Percentiles rank a stretch among this genome's conserved stretches.
Conservation (phyloP, 768 basidiomycete species). For the Cystofilobasidium bisporidii region DNA sequence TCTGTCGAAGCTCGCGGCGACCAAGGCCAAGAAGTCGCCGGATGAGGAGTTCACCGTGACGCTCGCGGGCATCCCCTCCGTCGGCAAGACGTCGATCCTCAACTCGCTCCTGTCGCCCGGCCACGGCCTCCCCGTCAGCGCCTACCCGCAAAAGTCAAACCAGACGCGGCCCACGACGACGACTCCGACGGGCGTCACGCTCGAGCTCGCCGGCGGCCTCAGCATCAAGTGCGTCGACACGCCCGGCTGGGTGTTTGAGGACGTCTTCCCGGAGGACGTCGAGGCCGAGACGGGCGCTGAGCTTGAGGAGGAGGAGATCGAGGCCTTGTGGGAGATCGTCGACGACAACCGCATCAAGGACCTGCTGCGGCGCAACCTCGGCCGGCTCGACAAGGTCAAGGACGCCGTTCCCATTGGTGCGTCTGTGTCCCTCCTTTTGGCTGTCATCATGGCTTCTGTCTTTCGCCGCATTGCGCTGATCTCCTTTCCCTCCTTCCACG, state of each 20-base stretch:
- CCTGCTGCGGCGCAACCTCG: slow-evolving; percentile 66
- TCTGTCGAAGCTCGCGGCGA: slow-evolving; percentile 41
- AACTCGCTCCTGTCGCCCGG: slow-evolving; percentile 55
- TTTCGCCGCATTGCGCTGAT: too few relatives aligned
- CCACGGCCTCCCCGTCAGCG: slow-evolving; percentile 49
- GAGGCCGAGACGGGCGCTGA: slow-evolving; percentile 41
- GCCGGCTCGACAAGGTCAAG: slow-evolving; percentile 74
- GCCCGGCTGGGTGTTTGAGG: slow-evolving; percentile 61
- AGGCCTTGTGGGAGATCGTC: slow-evolving; percentile 37
- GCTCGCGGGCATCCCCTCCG: slow-evolving; percentile 70
- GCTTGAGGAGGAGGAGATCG: slow-evolving; percentile 36
- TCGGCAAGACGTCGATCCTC: slow-evolving; percentile 74
- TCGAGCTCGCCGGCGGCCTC: slow-evolving; percentile 30
- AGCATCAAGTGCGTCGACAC: slow-evolving; percentile 69
- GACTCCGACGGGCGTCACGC: slow-evolving; percentile 42
- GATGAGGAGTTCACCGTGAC: slow-evolving; percentile 57
- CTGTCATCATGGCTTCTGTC: too few relatives aligned
- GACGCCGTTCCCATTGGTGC: slow-evolving; percentile 62
- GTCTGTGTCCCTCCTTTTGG: slow-evolving; percentile 33
- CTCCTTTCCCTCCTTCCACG: not conserved
- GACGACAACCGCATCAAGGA: slow-evolving; percentile 48
- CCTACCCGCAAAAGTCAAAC: slow-evolving; percentile 43
- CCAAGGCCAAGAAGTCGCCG: slow-evolving; percentile 47
- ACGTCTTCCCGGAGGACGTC: slow-evolving; percentile 37
- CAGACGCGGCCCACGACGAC: slow-evolving; percentile 64